Conservation (phyloP, 129 eudicot species). For the Silybum marianum region DNA sequence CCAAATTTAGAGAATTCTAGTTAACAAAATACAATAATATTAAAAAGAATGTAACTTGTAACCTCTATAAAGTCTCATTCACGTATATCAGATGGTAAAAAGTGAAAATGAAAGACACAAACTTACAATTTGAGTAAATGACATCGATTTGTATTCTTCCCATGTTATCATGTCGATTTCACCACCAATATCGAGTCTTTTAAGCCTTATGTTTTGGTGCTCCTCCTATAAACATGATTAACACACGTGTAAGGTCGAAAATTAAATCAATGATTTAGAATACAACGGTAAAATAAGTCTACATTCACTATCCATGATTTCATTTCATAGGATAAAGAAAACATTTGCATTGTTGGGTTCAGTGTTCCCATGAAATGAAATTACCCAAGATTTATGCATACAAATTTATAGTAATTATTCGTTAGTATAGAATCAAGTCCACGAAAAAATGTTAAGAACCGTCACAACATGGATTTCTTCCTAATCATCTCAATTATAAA, state of each 20-base stretch:
- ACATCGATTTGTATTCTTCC: constrained; percentile 86
- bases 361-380: background rate
- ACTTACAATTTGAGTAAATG: constrained; percentile 76
- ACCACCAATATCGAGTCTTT: constrained; percentile 18
- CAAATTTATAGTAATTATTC: no score
- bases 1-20: background rate
- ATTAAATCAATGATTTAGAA: background rate
- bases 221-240: constrained; percentile 52
- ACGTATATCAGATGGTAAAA: background rate
- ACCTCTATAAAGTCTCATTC: background rate
- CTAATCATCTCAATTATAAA: background rate
- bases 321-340: background rate
- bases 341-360: background rate
- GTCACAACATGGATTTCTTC: background rate
- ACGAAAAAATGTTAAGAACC: no score
- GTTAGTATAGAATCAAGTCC: background rate
- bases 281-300: background rate
- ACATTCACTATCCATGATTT: background rate
- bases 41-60: background rate
- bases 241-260: background rate
- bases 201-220: constrained; percentile 52
- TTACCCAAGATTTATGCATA: background rate
- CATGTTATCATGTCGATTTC: constrained; percentile 58
- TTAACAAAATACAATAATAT: background rate
- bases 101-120: background rate